phyloP scores from a whole-genome alignment of 1,284 basidiomycete species.

The Cutaneotrichosporon sp. region DNA sequence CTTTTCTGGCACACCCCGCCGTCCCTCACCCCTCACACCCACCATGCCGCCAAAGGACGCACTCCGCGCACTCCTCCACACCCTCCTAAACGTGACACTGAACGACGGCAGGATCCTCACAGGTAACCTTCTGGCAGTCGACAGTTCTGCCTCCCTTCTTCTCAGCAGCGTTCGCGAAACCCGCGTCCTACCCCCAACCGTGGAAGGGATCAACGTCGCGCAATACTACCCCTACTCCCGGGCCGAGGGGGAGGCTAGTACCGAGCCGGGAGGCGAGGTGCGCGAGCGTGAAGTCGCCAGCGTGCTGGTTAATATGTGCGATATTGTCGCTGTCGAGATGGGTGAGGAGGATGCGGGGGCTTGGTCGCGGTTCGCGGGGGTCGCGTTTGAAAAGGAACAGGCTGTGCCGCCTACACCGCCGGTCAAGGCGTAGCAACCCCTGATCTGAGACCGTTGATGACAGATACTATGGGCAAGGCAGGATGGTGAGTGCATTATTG shows the following conservation, averaged over 20 bases:
- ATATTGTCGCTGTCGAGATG: constrained; percentile 8
- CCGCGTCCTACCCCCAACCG: constrained; percentile 9
- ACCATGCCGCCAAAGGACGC: not conserved
- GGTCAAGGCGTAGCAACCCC: not conserved
- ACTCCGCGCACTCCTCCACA: constrained; percentile 24
- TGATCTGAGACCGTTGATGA: not conserved
- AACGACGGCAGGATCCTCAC: constrained; percentile 18
- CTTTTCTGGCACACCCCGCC: not conserved
- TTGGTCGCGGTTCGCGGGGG: constrained; percentile 8
- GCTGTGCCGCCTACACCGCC: constrained; percentile 12
- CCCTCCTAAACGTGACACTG: constrained; percentile 14
- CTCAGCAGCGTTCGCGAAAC: constrained; percentile 17
- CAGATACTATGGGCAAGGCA: not conserved
- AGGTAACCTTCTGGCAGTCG: constrained; percentile 19
- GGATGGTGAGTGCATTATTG: not conserved
- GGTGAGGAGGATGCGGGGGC: constrained; percentile 1
- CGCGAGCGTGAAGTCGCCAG: constrained; percentile 18
- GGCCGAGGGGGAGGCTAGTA: not conserved
- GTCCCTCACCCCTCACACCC: not conserved
- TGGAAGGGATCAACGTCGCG: constrained; percentile 12
- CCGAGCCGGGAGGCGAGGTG: not conserved
- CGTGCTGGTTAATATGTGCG: constrained; percentile 18
- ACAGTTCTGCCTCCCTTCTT: constrained; percentile 17
- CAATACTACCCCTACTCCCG: constrained; percentile 20
- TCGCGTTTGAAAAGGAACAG: constrained; percentile 2